Evolutionary conservation across 2,329 filamentous ascomycete genomes (phyloP), one percentile per base, ranked within the genome.

Genomic region (Ceratocystiopsis brevicomis): DNA sequence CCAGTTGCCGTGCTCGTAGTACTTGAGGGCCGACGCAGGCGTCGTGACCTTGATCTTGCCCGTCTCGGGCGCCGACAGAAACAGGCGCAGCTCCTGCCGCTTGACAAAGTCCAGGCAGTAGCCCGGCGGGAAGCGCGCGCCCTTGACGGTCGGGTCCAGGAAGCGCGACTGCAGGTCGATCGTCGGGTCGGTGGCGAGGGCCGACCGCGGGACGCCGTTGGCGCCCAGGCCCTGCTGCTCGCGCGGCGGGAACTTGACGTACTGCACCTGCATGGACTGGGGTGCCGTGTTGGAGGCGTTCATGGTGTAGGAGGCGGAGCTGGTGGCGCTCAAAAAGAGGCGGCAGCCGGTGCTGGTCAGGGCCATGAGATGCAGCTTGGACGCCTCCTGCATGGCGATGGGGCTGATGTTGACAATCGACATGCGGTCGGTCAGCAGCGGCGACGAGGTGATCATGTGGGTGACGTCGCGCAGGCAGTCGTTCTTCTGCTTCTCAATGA

Each of bases 231-330:
- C 14, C 48, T 48, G 56, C 48, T 50, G 60, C 46, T 60, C 63
- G 36, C 65, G 59, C 0, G 90, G 90, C 1, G 92, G 90, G 46
- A 94, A 93, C 56, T 90, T 92, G 59, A 98, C 84, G 55, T 93
- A 90, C 52, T 92, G 81, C n/a, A 95, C 77, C 59, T 95, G 87
- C 85, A 98, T 95, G 60, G 85, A 95, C 52, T 83, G 87, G 1
- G 90, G 87, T 0, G 82, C 77, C 45, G 68, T 59, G 46, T 69
- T 78, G 9, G 73, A 69, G 17, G 72, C 67, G 14, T 69, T 70
- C 30, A 74, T 67, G 57, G 68, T 71, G 62, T 79, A 78, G 0
- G 68, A 81, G 2, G 76, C 73, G 16, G 84, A 80, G 49, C 80
- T 81, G 0, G 86, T 94, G 6, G 88, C 85, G 55, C 86, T 96